Conservation (phyloP, 306 rosid species). For the Cicer bijugum region DNA sequence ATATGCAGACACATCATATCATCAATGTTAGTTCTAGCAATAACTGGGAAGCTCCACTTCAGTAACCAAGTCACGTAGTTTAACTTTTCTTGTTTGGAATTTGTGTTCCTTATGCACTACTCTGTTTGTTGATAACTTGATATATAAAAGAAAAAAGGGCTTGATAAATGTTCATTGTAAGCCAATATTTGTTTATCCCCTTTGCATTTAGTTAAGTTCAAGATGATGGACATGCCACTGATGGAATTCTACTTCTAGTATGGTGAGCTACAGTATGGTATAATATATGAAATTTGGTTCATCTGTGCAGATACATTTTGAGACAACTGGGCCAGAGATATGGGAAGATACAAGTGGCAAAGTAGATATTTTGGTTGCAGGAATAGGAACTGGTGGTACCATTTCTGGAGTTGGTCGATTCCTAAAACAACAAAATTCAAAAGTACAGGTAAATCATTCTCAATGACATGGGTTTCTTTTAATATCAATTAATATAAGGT, state of each 20-base stretch:
- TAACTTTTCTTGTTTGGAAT: background rate
- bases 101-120: background rate
- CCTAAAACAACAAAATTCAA: constrained; percentile 80
- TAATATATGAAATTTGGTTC: constrained; percentile 45
- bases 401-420: constrained; percentile 86
- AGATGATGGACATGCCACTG: constrained; percentile 38
- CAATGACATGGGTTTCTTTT: background rate
- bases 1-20: background rate
- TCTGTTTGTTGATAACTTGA: constrained; percentile 3
- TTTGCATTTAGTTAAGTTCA: constrained; percentile 20
- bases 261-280: constrained; percentile 24
- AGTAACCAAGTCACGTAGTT: background rate
- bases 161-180: constrained; percentile 37
- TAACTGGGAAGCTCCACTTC: background rate
- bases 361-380: constrained; percentile 91
- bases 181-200: constrained; percentile 18
- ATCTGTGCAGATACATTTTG: constrained; percentile 81
- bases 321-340: constrained; percentile 99
- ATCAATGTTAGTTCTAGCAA: background rate
- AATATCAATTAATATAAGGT: constrained; percentile 31
- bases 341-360: constrained; percentile 98
- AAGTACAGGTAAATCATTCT: constrained; percentile 66
- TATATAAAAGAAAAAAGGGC: constrained; percentile 6
- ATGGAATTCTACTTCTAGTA: constrained; percentile 30
- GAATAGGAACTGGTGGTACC: constrained; percentile 99